Base-by-base conservation (phyloP, 331 rosid species). In the Arachis monticola region DNA sequence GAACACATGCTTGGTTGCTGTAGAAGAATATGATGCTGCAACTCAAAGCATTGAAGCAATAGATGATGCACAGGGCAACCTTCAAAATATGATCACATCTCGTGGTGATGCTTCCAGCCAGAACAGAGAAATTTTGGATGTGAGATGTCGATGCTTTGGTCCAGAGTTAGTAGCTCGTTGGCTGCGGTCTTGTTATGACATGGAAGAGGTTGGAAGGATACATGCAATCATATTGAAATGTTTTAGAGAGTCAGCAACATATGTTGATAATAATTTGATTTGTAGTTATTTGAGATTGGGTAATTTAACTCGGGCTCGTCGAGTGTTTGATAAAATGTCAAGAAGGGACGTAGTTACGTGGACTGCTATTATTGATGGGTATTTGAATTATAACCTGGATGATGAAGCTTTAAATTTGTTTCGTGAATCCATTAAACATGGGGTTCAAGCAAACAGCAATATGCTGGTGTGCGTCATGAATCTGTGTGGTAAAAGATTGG, bases 401-500 rank as follows among this genome's bases (percentile, higher is more conserved):
- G 94, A 80, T 14, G 96, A 89, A 77, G 98, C 95, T 56, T 83
- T 88, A 53, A 60, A 82, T 41, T 77, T 93, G 78, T 91, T 89
- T 73, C 5, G 6, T 13, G 87, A 81, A 75, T 86, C 92, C 12
- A 64, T 84, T 31, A 71, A 61, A 22, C 78, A 60, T 2, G 82
- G 89, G 73, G 85, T 88, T 69, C 89, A 14, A 41, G 83, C 87
- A 3, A 93, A 93, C 57, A 87, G 59, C 60, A 90, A 67, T 69
- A 93, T 93, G 97, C 85, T 83, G 71, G 98, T 93, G 67, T 93
- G 96, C 62, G 65, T 87, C 66, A 80, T 91, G 86, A 93, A 87
- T 66, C 74, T 93, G 70, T 91, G 93, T 76, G 60, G 85, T 62
- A 85, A 58, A 84, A 85, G 86, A 75, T 22, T 46, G 81, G 92